These are phyloP conservation scores for Quercus wislizeni DNA, from an alignment of 306 rosid species.

Conservation along the genomic window DNA sequence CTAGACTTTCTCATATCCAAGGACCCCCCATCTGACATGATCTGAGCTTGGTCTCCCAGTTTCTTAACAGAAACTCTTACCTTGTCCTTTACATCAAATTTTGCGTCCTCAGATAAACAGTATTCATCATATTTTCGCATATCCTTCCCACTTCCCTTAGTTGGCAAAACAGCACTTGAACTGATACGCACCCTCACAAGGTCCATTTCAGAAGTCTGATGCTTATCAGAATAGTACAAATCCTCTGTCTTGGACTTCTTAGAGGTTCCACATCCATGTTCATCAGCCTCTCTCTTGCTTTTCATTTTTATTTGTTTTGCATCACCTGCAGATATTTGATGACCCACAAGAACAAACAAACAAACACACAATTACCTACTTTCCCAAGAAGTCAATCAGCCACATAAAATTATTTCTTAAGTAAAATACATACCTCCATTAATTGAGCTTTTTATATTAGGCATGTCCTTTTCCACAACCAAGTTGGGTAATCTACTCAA, in stretches of 20 bases:
- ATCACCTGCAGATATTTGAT: constrained; percentile 39
- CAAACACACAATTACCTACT: constrained; percentile 1
- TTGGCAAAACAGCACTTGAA: constrained; percentile 36
- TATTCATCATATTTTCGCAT: constrained; percentile 37
- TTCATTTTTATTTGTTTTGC: constrained; percentile 43
- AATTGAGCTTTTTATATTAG: constrained; percentile 42
- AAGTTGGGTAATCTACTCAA: constrained; percentile 28
- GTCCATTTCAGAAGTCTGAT: constrained; percentile 28
- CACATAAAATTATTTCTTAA: constrained; percentile 14
- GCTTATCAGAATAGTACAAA: constrained; percentile 25
- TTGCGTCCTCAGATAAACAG: constrained; percentile 34
- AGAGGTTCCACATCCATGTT: constrained; percentile 32
- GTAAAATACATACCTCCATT: constrained; percentile 44
- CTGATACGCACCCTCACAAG: constrained; percentile 36
- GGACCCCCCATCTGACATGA: constrained; percentile 34
- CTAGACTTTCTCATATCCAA: constrained; percentile 23
- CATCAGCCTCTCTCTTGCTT: constrained; percentile 48
- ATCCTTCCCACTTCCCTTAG: constrained; percentile 40
- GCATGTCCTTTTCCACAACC: constrained; percentile 35
- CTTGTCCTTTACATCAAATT: constrained; percentile 26
- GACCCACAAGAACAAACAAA: background rate
- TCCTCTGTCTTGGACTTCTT: constrained; percentile 50
- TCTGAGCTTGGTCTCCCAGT: constrained; percentile 35
- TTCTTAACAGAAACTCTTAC: constrained; percentile 39
- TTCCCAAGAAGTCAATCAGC: background rate